Percentiles rank a stretch among this genome's conserved stretches.
phyloP scores from a whole-genome alignment of 2,329 filamentous ascomycete species.

The Penicillium sp. region DNA sequence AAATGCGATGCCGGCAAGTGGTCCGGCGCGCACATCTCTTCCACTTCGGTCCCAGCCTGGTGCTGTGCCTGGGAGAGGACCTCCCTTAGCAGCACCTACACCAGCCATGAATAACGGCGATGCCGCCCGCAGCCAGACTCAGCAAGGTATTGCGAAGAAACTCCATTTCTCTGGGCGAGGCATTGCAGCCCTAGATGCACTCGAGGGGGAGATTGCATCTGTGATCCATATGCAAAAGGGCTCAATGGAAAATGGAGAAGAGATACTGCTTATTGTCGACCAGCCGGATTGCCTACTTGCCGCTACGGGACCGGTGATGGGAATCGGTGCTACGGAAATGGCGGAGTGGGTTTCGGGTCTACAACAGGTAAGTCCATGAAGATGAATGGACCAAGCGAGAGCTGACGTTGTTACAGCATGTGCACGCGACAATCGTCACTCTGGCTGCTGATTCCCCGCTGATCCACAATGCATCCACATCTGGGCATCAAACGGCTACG shows the following conservation, averaged over 20 bases:
- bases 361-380: constrained; percentile 57
- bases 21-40: constrained; percentile 22
- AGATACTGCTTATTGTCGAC: constrained; percentile 62
- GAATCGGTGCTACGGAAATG: constrained; percentile 46
- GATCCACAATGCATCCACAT: constrained; percentile 47
- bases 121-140: constrained; percentile 16
- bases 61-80: constrained; percentile 20
- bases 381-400: not conserved
- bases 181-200: constrained; percentile 27
- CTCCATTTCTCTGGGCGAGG: constrained; percentile 32
- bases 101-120: constrained; percentile 5
- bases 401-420: constrained; percentile 45
- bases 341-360: constrained; percentile 58
- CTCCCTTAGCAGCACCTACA: constrained; percentile 4
- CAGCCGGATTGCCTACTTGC: constrained; percentile 65
- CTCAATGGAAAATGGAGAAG: constrained; percentile 24
- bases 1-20: constrained; percentile 13
- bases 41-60: constrained; percentile 29
- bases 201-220: constrained; percentile 36
- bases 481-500: constrained; percentile 52
- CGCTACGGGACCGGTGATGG: constrained; percentile 50
- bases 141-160: constrained; percentile 24
- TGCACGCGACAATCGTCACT: constrained; percentile 65
- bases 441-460: constrained; percentile 73
- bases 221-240: constrained; percentile 33